phyloP scores from a whole-genome alignment of 148 eudicot genomes.

The Rhododendron ferrugineum region DNA sequence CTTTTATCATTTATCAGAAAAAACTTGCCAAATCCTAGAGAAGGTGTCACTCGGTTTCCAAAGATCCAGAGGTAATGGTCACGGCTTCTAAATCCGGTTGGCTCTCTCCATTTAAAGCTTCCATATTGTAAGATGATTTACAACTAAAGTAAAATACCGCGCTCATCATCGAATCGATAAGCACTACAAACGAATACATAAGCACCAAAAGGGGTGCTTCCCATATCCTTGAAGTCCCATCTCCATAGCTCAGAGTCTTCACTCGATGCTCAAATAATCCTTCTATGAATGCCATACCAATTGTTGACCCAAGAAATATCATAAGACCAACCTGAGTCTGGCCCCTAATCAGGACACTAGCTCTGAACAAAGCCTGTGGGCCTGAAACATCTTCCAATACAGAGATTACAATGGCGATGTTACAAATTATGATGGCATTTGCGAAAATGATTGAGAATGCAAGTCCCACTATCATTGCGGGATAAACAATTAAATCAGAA shows the following conservation, averaged over 20 bases:
- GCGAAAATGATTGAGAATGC: constrained; percentile 39
- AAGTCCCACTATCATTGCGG: constrained; percentile 33
- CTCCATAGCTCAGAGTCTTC: constrained; percentile 79
- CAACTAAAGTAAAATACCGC: constrained; percentile 90
- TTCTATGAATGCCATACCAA: constrained; percentile 77
- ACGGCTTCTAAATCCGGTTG: constrained; percentile 62
- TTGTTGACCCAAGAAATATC: constrained; percentile 77
- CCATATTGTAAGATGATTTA: constrained; percentile 65
- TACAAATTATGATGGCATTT: constrained; percentile 40
- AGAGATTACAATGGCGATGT: constrained; percentile 41
- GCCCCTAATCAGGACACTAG: constrained; percentile 40
- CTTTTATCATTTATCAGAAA: background rate
- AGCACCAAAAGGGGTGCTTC: constrained; percentile 90
- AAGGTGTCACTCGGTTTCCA: constrained; percentile 15
- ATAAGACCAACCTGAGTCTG: constrained; percentile 80
- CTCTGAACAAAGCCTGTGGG: constrained; percentile 44
- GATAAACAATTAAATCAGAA: constrained; percentile 39
- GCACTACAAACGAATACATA: constrained; percentile 80
- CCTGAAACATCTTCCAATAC: constrained; percentile 50
- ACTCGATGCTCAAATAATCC: constrained; percentile 93
- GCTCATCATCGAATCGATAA: constrained; percentile 87
- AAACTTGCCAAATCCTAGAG: background rate
- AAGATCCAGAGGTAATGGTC: constrained; percentile 27
- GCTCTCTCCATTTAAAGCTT: constrained; percentile 48
- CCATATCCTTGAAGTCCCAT: constrained; percentile 78